A percentile compares a stretch with the other conserved stretches of the same genome.
Conservation (phyloP, 1,139 yeast genomes). For the Saccharomyces hybrid region DNA sequence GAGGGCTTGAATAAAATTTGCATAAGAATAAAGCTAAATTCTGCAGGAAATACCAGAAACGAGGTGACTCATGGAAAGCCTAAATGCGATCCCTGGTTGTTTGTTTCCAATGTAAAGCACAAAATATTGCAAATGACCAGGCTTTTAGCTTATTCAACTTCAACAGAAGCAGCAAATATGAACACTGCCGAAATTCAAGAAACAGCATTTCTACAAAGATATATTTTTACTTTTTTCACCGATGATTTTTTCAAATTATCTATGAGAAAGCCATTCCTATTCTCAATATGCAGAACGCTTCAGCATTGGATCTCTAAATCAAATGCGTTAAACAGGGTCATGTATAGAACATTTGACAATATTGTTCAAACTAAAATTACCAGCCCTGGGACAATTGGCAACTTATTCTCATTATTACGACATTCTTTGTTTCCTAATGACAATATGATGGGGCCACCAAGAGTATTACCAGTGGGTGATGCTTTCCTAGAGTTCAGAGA, state of each 20-base stretch:
- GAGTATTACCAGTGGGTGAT: slow-evolving; percentile 17
- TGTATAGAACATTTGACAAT: slow-evolving; percentile 5
- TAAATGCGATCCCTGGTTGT: not conserved
- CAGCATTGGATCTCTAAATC: slow-evolving; percentile 12
- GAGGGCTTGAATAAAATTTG: slow-evolving; percentile 1
- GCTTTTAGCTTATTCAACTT: not conserved
- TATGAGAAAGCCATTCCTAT: slow-evolving; percentile 22
- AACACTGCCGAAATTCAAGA: not conserved
- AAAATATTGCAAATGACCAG: not conserved
- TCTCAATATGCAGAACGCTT: slow-evolving; percentile 12
- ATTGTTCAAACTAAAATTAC: not conserved
- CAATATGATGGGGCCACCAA: slow-evolving; percentile 22
- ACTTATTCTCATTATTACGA: slow-evolving; percentile 8
- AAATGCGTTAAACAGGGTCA: slow-evolving; percentile 7
- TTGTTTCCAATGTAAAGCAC: not conserved
- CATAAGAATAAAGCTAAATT: not conserved
- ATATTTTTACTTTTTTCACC: slow-evolving; percentile 18
- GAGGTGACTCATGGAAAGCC: not conserved
- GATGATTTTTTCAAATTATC: slow-evolving; percentile 15
- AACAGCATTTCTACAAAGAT: slow-evolving; percentile 7
- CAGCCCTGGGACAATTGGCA: not conserved
- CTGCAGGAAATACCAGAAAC: not conserved
- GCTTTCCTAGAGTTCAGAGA: slow-evolving; percentile 16
- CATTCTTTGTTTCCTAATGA: slow-evolving; percentile 26
- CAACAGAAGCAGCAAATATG: not conserved